Conservation (phyloP, 202 grass and related monocot genomes). For the Zoysia matrella region DNA sequence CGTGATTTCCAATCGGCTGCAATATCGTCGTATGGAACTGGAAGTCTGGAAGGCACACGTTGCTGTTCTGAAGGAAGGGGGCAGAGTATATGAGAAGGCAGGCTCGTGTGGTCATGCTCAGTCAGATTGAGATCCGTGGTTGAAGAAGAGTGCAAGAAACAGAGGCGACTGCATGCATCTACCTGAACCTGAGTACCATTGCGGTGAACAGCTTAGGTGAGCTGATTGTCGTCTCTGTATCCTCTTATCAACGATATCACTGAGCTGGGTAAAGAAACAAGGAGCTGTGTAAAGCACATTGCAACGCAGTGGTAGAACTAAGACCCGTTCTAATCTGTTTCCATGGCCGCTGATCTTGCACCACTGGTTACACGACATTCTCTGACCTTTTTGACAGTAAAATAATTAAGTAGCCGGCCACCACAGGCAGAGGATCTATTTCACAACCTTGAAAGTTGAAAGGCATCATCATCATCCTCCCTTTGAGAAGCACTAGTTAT, state of each 20-base stretch:
- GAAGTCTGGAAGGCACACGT: no score
- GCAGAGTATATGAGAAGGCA: background rate
- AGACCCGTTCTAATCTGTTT: background rate
- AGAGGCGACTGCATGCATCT: background rate
- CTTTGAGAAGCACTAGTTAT: background rate
- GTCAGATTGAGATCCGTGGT: slow-evolving; percentile 13
- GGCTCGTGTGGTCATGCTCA: background rate
- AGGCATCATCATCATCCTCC: slow-evolving; percentile 15
- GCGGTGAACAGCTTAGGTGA: slow-evolving; percentile 17
- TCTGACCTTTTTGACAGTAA: background rate
- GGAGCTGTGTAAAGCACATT: background rate
- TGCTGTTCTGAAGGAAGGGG: background rate
- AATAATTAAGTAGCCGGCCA: background rate
- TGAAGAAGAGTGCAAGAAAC: slow-evolving; percentile 19
- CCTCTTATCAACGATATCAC: background rate
- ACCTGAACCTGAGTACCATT: no score
- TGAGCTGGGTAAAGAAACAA: slow-evolving; percentile 14
- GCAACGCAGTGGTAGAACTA: background rate
- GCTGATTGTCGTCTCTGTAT: background rate
- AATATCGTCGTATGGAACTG: no score
- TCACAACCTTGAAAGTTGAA: slow-evolving; percentile 23
- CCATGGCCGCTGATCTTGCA: background rate
- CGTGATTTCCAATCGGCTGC: no score
- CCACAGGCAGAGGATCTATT: background rate
- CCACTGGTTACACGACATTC: background rate